Evolutionary conservation across 2,329 filamentous ascomycete species (phyloP).

Genomic region (Fusarium palustre): DNA sequence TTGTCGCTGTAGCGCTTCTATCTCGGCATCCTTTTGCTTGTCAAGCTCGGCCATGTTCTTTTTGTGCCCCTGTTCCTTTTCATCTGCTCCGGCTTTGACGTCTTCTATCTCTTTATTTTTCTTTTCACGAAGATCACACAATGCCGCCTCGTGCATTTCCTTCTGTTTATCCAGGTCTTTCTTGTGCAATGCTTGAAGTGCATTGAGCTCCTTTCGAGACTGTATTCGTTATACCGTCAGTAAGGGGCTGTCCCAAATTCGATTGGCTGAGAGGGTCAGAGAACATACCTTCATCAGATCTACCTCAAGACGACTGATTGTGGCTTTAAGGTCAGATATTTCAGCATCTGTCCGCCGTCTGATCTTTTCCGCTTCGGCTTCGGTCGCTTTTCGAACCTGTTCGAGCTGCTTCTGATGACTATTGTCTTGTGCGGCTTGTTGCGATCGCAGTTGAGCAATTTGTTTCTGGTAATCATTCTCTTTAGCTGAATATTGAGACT

Average conservation of each 20-base stretch:
- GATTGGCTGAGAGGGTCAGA: not conserved
- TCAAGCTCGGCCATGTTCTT: slow-evolving; percentile 16
- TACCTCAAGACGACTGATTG: slow-evolving; percentile 70
- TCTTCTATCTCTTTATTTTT: slow-evolving; percentile 61
- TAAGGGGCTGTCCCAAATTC: not conserved
- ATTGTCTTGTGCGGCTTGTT: slow-evolving; percentile 38
- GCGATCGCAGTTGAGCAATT: slow-evolving; percentile 40
- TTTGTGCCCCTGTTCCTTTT: slow-evolving; percentile 17
- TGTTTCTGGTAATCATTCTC: slow-evolving; percentile 47
- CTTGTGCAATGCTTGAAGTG: slow-evolving; percentile 33
- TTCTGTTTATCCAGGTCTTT: slow-evolving; percentile 32
- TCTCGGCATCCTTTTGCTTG: slow-evolving; percentile 26
- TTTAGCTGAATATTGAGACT: slow-evolving; percentile 48
- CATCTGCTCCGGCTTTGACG: slow-evolving; percentile 32
- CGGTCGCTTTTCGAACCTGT: slow-evolving; percentile 60
- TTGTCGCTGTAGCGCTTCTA: slow-evolving; percentile 46
- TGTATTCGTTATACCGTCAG: slow-evolving; percentile 47
- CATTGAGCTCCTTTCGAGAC: slow-evolving; percentile 67
- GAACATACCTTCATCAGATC: slow-evolving; percentile 68
- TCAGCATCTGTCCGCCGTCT: slow-evolving; percentile 68
- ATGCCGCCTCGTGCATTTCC: slow-evolving; percentile 20
- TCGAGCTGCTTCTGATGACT: slow-evolving; percentile 59
- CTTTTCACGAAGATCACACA: slow-evolving; percentile 17
- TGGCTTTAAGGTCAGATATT: slow-evolving; percentile 70
- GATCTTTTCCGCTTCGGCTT: slow-evolving; percentile 62